Evolutionary conservation across 225 moss, liverwort and hornwort genomes (phyloP), one percentile per base, ranked within the genome.

Genomic region (Marchantia paleacea): DNA sequence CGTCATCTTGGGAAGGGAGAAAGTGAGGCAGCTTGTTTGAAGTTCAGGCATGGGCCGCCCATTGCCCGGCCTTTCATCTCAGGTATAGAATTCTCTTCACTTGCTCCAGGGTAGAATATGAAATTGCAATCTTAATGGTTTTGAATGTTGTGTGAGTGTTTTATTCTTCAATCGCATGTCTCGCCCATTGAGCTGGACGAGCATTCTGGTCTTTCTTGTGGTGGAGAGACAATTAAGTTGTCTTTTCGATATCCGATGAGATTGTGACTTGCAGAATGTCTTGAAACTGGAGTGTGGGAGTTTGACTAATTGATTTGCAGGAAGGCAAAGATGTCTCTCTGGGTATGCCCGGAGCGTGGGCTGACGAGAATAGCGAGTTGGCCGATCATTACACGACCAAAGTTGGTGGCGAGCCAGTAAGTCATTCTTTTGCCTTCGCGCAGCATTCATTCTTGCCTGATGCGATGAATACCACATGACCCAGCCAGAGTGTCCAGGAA

Each of bases 321-420:
- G 80, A 80, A 0, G 73, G 61, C 57, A 73, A 65, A 26, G 82
- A 78, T 26, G 89, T 92, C n/a, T 75, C 90, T 11, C 82, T 96
- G 69, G 96, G 94, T 14, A 82, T 96, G 84, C 96, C 96, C 0
- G 96, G 96, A 79, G 86, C 91, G 29, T 96, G 96, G 96, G 94
- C 91, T 20, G 91, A 90, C 54, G 88, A 90, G 12, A 87, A 75
- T 0, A 72, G 86, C 50, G 94, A 96, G 84, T 72, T 85, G 39
- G 64, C 61, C 78, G 96, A 96, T 72, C 92, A 92, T 78, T 92
- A 86, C 81, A 94, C 94, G 20, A 96, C 90, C 78, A 96, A 96
- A 89, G 90, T 96, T 26, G 96, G 96, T 62, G 96, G 96, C 65
- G 86, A 87, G 78, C 96, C 96, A 83, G 92, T 91, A 92, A 58